These are phyloP conservation scores for Solanum chilense DNA, from an alignment of 257 asterid species.

Conservation along the genomic window DNA sequence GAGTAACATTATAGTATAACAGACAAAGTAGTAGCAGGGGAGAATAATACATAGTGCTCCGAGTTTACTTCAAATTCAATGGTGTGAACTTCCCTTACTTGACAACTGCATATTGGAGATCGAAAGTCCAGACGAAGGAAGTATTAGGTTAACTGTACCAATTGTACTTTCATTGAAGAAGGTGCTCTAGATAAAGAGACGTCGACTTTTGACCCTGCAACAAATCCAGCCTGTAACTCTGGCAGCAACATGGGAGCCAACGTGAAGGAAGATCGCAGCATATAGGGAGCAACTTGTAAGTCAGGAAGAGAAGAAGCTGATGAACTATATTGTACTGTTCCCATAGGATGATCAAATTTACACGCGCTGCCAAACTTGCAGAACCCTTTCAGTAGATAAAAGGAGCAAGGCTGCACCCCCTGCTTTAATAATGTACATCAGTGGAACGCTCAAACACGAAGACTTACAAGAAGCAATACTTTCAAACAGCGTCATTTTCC, in stretches of 20 bases:
- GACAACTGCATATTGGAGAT: slow-evolving; percentile 4
- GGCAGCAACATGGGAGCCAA: slow-evolving; percentile 28
- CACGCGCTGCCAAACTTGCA: slow-evolving; percentile 76
- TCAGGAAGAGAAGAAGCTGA: slow-evolving; percentile 41
- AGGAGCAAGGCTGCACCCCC: slow-evolving; percentile 84
- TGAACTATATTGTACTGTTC: slow-evolving; percentile 27
- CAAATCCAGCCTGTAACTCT: slow-evolving; percentile 34
- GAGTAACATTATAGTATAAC: not conserved
- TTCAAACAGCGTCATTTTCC: not conserved
- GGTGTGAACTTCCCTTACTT: not conserved
- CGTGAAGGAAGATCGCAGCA: slow-evolving; percentile 9
- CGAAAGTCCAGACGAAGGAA: slow-evolving; percentile 10
- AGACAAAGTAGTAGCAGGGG: not conserved
- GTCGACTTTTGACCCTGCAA: slow-evolving; percentile 21
- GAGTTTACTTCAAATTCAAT: not conserved
- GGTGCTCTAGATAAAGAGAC: slow-evolving; percentile 7
- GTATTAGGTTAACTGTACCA: slow-evolving; percentile 16
- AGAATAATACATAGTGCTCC: not conserved
- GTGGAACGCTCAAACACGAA: not conserved
- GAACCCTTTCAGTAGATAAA: slow-evolving; percentile 64
- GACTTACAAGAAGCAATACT: not conserved
- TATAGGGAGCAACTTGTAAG: slow-evolving; percentile 40
- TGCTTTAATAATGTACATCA: slow-evolving; percentile 10
- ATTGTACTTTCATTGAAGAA: slow-evolving; percentile 17
- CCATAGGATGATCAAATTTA: slow-evolving; percentile 82